Conservation (phyloP, 768 basidiomycete species). For the Pleurotus salmoneostramineus region DNA sequence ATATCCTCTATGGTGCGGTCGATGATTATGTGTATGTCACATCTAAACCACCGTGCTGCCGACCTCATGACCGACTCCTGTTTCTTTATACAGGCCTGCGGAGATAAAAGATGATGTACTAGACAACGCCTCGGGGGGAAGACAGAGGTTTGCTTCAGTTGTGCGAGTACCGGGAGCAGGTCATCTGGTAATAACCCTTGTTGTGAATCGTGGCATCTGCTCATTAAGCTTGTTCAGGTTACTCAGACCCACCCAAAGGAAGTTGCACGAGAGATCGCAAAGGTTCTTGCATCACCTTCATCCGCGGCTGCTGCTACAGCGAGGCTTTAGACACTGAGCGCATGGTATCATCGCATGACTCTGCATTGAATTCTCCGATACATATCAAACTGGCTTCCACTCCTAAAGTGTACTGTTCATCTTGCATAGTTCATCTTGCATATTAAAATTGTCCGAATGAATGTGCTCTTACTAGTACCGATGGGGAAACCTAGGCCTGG, state of each 20-base stretch:
- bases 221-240: not conserved
- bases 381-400: too few relatives aligned
- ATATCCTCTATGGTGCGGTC: conserved; percentile 42
- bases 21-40: conserved; percentile 37
- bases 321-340: not conserved
- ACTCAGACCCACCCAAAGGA: not conserved
- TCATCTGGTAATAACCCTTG: conserved; percentile 30
- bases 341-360: not conserved
- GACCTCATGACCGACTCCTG: not conserved
- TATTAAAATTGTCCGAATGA: too few relatives aligned
- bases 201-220: not conserved
- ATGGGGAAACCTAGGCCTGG: too few relatives aligned
- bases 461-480: too few relatives aligned
- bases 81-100: conserved; percentile 18
- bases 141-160: conserved; percentile 31
- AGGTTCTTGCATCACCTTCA: not conserved
- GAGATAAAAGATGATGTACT: conserved; percentile 32
- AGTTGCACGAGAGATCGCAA: not conserved
- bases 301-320: not conserved
- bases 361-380: not conserved
- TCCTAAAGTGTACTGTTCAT: too few relatives aligned
- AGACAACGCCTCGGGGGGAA: conserved; percentile 28
- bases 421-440: too few relatives aligned
- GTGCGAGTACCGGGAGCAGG: conserved; percentile 33
- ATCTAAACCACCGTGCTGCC: not conserved